Conservation (phyloP, 106 monocot species). For the Chionographis japonica region DNA sequence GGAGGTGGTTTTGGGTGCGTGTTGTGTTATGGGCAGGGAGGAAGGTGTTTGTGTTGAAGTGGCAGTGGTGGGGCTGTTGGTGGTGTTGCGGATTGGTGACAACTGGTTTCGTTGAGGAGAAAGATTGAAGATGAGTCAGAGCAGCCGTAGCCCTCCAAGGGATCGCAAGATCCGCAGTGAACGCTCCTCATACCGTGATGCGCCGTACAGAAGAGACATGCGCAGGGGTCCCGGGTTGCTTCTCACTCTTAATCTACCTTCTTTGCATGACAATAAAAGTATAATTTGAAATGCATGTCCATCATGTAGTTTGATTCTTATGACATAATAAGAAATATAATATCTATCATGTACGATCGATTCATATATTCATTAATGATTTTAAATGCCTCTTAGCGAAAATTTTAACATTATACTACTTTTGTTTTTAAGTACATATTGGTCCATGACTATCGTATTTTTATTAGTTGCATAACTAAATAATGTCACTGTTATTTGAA, state of each 20-base stretch:
- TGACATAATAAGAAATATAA: too few relatives aligned
- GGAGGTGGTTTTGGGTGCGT: slow-evolving; percentile 37
- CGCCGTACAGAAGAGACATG: slow-evolving; percentile 64
- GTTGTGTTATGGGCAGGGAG: slow-evolving; percentile 64
- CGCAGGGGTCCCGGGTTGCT: slow-evolving; percentile 48
- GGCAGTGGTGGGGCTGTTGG: slow-evolving; percentile 22
- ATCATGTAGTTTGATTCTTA: too few relatives aligned
- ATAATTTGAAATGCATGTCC: too few relatives aligned
- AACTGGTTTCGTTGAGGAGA: slow-evolving; percentile 16
- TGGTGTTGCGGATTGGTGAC: slow-evolving; percentile 14
- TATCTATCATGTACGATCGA: too few relatives aligned
- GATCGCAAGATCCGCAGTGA: slow-evolving; percentile 76
- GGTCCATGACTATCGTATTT: too few relatives aligned
- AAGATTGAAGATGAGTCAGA: slow-evolving; percentile 50
- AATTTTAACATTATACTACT: too few relatives aligned
- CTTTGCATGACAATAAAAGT: too few relatives aligned
- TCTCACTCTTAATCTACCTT: not conserved
- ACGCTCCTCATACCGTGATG: slow-evolving; percentile 63
- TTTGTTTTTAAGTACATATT: too few relatives aligned
- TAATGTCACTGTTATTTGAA: too few relatives aligned
- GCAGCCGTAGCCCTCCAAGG: slow-evolving; percentile 63
- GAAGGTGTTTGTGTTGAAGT: slow-evolving; percentile 25
- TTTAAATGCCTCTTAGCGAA: too few relatives aligned
- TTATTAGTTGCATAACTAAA: too few relatives aligned
- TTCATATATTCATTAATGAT: too few relatives aligned